A percentile compares a stretch with the other conserved stretches of the same genome.
phyloP scores from a whole-genome alignment of 768 basidiomycete genomes.

The Megacollybia marginata region DNA sequence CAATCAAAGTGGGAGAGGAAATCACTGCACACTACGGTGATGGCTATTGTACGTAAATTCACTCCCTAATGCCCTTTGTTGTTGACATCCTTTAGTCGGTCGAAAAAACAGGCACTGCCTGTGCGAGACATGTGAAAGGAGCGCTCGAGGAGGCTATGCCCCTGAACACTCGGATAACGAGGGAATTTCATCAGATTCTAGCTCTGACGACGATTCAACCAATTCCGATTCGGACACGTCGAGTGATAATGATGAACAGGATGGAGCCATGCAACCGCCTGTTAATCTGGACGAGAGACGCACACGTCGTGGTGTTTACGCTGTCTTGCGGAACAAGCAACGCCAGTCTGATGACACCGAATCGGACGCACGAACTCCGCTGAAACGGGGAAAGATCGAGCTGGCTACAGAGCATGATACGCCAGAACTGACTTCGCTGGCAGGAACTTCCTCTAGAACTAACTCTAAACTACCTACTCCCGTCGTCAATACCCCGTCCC shows the following conservation, averaged over 20 bases:
- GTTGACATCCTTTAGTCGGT: slow-evolving; percentile 43
- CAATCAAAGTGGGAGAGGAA: slow-evolving; percentile 76
- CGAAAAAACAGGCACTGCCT: slow-evolving; percentile 68
- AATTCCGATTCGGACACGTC: slow-evolving; percentile 31
- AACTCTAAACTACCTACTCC: slow-evolving; percentile 20
- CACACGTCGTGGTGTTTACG: slow-evolving; percentile 78
- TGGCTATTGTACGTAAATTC: slow-evolving; percentile 67
- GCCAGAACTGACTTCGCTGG: slow-evolving; percentile 35
- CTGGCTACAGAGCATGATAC: slow-evolving; percentile 41
- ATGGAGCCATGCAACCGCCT: slow-evolving; percentile 20
- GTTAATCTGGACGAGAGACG: slow-evolving; percentile 73
- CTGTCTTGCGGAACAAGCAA: slow-evolving; percentile 52
- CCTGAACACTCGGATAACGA: slow-evolving; percentile 45
- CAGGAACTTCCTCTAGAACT: slow-evolving; percentile 17
- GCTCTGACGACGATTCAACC: slow-evolving; percentile 25
- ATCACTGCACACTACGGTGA: slow-evolving; percentile 89
- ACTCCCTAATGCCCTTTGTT: slow-evolving; percentile 7
- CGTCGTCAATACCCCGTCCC: slow-evolving; percentile 1
- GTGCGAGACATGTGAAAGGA: slow-evolving; percentile 82
- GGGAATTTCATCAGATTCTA: slow-evolving; percentile 39
- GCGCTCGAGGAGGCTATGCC: slow-evolving; percentile 68
- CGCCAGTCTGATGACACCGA: slow-evolving; percentile 54
- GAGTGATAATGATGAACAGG: slow-evolving; percentile 17
- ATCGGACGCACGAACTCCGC: slow-evolving; percentile 27
- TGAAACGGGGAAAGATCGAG: slow-evolving; percentile 45